Evolutionary conservation across 352 stramenopile genomes (phyloP), one percentile per base, ranked within the genome.

Genomic region (Globisporangium rhizosaccharum): DNA sequence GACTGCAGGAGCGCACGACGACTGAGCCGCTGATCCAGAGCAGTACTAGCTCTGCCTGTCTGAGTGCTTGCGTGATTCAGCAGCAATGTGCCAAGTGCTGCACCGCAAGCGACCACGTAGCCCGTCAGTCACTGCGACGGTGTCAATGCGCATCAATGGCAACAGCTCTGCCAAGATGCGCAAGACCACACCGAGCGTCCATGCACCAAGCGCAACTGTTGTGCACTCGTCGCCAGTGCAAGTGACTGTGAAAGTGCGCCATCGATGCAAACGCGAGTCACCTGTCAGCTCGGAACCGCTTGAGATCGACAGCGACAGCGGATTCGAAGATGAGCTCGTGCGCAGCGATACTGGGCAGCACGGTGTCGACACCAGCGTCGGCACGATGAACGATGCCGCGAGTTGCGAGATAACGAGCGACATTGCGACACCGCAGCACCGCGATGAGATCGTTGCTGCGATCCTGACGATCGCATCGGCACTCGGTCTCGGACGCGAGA

Each of bases 401-500:
- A 37, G 14, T 2, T n/a, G 18, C 15, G 37, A 18, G 62, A 65
- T 5, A 61, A 66, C 37, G 49, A 53, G n/a, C 20, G 39, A 75
- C 42, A 1, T 57, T 5, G 68, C 73, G 17, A 76, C 68, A 28
- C 57, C 66, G 10, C 62, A 63, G 39, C 75, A 87, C 53, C 72
- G 79, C 14, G 77, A 89, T 25, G 77, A 87, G 53, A 87, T 89
- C 59, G 73, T 87, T 4, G 75, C 71, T 6, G 77, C 77, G 26
- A 72, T 87, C 57, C 45, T 87, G 52, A 89, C 79, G 17, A 89
- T 89, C 57, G 69, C 76, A 48, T 85, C 70, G 46, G 79, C 79
- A 30, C 61, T 89, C 8, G 75, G 75, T 20, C 63, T 89, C 9
- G 70, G 73, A 7, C 73, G 70, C 30, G 77, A 89, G 62, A 89